Evolutionary conservation across 2,329 filamentous ascomycete species (phyloP), one percentile per base, ranked within the genome.

Genomic region (Neonectria faginata): DNA sequence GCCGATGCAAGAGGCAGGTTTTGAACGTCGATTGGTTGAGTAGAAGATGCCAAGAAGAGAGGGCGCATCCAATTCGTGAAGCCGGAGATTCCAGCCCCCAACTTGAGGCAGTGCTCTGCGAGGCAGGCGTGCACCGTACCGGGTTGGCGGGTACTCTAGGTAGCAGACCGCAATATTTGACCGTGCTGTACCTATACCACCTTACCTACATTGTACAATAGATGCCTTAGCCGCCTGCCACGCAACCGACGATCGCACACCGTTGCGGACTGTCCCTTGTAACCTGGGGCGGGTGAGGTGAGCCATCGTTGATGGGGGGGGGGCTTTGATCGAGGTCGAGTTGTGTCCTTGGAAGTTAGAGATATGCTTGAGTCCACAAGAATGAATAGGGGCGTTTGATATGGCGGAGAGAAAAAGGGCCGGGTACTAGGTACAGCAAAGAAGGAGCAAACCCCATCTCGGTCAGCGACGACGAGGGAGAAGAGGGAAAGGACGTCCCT

Each of bases 401-500:
- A 39, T 39, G 36, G 36, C 25, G 5, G 16, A 39, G 36, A 20
- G 39, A 20, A 7, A 42, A 11, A 42, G 18, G 7, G 39, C n/a
- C n/a, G 7, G 12, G 22, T 25, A 27, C 6, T 3, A 27, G 14
- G 33, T 16, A 39, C 14, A 48, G 5, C 25, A 48, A 14, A 48
- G 22, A 48, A 14, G 10, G 14, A 10, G 10, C 14, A 9, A 48
- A 10, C 14, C 22, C 45, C 16, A n/a, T 8, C 31, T 27, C 25
- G 14, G 7, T 8, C 14, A 33, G 18, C 18, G 10, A 18, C 14
- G 25, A 25, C 18, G 10, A 18, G 25, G 27, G 50, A 45, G 18
- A 50, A n/a, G 20, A 33, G 22, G 52, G 56, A 36, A 22, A 20
- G 16, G 18, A 25, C 48, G n/a, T 11, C 25, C 33, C 50, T 58